Evolutionary conservation across 768 basidiomycete genomes (phyloP).

Genomic region (Strobilomyces dryophilus): DNA sequence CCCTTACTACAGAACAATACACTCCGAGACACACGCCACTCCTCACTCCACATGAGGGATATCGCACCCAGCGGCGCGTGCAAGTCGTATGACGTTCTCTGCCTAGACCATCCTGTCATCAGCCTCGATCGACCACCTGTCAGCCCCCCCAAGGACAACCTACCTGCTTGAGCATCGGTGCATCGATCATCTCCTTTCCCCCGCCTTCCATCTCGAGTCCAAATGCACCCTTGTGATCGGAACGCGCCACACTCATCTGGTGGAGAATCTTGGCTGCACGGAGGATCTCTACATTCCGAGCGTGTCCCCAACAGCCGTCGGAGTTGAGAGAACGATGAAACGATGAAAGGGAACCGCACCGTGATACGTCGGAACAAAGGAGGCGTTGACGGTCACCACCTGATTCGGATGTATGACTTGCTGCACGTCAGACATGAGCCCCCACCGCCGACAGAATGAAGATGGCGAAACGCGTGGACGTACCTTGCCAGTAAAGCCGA

Average conservation of each 20-base stretch:
- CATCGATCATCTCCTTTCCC: conserved; percentile 81
- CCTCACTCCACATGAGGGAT: conserved; percentile 41
- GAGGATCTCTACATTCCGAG: conserved; percentile 52
- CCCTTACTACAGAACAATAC: neutral
- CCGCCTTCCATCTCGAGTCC: conserved; percentile 58
- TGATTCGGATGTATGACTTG: conserved; percentile 95
- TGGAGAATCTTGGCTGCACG: conserved; percentile 72
- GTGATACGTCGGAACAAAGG: conserved; percentile 70
- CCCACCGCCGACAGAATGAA: neutral
- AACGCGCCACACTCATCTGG: conserved; percentile 58
- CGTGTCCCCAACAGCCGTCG: neutral
- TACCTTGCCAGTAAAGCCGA: conserved; percentile 94
- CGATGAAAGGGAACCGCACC: conserved; percentile 38
- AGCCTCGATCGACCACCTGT: neutral
- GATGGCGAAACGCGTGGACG: neutral
- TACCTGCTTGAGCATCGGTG: conserved; percentile 81
- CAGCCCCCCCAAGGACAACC: neutral
- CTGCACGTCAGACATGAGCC: conserved; percentile 34
- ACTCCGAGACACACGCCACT: neutral
- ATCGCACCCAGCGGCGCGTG: conserved; percentile 49
- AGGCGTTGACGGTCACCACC: conserved; percentile 68
- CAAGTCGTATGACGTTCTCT: conserved; percentile 48
- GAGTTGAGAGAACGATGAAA: neutral
- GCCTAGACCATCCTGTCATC: conserved; percentile 36
- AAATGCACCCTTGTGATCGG: conserved; percentile 57